These are phyloP conservation scores for Aspergillus sp. DNA, from an alignment of 2,329 filamentous ascomycete genomes.

Conservation along the genomic window DNA sequence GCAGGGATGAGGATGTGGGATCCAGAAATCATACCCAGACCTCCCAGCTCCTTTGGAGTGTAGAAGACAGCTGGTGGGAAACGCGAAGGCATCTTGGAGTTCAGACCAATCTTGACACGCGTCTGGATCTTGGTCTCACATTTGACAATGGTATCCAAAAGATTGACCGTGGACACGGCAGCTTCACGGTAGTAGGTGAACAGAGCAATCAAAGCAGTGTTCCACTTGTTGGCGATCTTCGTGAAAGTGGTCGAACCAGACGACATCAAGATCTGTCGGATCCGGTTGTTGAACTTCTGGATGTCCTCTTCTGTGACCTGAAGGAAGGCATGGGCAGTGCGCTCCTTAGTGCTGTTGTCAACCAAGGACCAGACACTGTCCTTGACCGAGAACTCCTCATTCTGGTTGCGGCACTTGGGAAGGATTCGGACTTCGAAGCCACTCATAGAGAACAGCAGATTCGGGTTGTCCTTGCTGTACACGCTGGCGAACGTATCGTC, in stretches of 20 bases:
- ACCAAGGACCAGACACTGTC: conserved; percentile 98
- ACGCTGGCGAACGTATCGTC: conserved; percentile 98
- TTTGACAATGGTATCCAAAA: conserved; percentile 97
- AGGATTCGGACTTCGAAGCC: conserved; percentile 96
- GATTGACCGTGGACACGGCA: conserved; percentile 88
- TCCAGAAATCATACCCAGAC: conserved; percentile 97
- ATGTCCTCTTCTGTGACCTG: conserved; percentile 98
- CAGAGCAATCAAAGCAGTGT: conserved; percentile 91
- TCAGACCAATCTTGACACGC: conserved; percentile 95
- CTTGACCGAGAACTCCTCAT: conserved; percentile 95
- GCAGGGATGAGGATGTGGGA: conserved; percentile 97
- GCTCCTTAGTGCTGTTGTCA: conserved; percentile 93
- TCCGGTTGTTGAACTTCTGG: conserved; percentile 98
- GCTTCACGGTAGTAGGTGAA: conserved; percentile 99
- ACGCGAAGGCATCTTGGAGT: conserved; percentile 98
- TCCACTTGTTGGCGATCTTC: conserved; percentile 99
- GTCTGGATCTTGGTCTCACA: conserved; percentile 99
- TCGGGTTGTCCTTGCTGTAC: conserved; percentile 97
- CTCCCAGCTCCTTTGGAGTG: conserved; percentile 95
- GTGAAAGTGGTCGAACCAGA: conserved; percentile 99
- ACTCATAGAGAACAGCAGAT: conserved; percentile 94
- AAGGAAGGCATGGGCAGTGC: conserved; percentile 94
- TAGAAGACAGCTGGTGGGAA: conserved; percentile 99
- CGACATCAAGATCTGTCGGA: conserved; percentile 97
- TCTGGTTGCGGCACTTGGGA: conserved; percentile 90